Base-by-base conservation (phyloP, 2,329 filamentous ascomycete species). In the Pseudogymnoascus sp. region DNA sequence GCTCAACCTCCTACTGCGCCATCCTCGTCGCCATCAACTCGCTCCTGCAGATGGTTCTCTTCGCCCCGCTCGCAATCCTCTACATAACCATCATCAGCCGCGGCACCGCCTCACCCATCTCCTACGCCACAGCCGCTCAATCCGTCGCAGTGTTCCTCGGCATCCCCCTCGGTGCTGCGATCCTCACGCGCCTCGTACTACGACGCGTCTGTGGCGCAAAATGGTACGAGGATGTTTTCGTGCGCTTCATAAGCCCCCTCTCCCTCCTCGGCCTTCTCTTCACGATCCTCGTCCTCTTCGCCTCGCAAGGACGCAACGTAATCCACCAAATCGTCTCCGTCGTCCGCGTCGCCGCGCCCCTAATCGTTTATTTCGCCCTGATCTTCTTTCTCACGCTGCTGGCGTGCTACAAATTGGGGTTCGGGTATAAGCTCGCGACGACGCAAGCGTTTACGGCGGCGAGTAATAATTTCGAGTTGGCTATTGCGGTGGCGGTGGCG, bases 391-490 rank as follows among this genome's bases (percentile, higher is more conserved):
- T 79, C 1, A 95, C 90, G 0, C 77, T 95, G 1, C 78, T 78
- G 42, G 76, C 28, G 28, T 28, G 28, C 28, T 28, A 81, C 59
- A 81, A 79, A n/a, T 75, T 88, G n/a, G 89, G 90, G 0, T 92
- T 92, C 64, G 85, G 84, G 0, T 96, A 95, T 72, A 81, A 81
- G 37, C 73, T 92, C 0, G 82, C 83, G 1, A 81, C 82, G 10
- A 93, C 91, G 1, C 91, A 96, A 75, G 92, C 89, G 72, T 95
- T 96, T 70, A 96, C 90, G 0, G 92, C 91, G 0, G 89, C 90
- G 0, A 96, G 91, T 73, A 96, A 96, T 72, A 96, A 96, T 73
- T 96, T 96, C 70, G 92, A 96, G 77, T 78, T 96, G 21, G 91
- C 92, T 0, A 96, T 96, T 75, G 91, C 91, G 0, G 91, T 96